Conservation (phyloP, 768 basidiomycete species). For the Termitomyces sp. region DNA sequence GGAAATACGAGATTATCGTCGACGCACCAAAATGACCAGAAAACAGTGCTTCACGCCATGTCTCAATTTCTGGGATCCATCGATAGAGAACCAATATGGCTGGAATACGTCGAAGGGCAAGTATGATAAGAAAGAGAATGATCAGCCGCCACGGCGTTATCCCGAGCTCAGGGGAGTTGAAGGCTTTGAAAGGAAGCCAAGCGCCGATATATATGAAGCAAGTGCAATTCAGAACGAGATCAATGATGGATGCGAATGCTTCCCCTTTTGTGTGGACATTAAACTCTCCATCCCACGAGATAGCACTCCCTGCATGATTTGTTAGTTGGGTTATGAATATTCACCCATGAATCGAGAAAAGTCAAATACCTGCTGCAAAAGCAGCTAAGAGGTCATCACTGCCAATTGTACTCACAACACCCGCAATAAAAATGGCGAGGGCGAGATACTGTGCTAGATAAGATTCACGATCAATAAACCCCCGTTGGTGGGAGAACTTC, state of each 20-base stretch:
- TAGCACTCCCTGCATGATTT: constrained; percentile 29
- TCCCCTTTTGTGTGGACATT: constrained; percentile 79
- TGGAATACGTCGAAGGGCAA: constrained; percentile 78
- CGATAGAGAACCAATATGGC: constrained; percentile 69
- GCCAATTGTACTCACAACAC: constrained; percentile 75
- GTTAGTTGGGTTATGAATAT: neutral
- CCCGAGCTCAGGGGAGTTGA: constrained; percentile 50
- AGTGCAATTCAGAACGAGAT: constrained; percentile 76
- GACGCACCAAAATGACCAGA: constrained; percentile 81
- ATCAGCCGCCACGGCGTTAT: constrained; percentile 69
- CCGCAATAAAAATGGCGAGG: constrained; percentile 67
- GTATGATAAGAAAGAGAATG: constrained; percentile 59
- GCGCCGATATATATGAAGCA: constrained; percentile 88
- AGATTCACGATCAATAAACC: constrained; percentile 75
- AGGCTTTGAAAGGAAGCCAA: constrained; percentile 67
- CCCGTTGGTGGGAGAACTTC: constrained; percentile 57
- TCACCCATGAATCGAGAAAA: neutral
- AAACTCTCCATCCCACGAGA: constrained; percentile 89
- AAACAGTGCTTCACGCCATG: constrained; percentile 85
- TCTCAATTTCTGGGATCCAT: constrained; percentile 83
- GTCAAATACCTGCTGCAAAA: constrained; percentile 66
- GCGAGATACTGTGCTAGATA: constrained; percentile 84
- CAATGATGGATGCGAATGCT: constrained; percentile 85
- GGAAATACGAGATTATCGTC: neutral
- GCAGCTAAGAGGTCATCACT: constrained; percentile 87